phyloP scores from a whole-genome alignment of 164 flowering plant genomes.

The Berberis thunbergii region DNA sequence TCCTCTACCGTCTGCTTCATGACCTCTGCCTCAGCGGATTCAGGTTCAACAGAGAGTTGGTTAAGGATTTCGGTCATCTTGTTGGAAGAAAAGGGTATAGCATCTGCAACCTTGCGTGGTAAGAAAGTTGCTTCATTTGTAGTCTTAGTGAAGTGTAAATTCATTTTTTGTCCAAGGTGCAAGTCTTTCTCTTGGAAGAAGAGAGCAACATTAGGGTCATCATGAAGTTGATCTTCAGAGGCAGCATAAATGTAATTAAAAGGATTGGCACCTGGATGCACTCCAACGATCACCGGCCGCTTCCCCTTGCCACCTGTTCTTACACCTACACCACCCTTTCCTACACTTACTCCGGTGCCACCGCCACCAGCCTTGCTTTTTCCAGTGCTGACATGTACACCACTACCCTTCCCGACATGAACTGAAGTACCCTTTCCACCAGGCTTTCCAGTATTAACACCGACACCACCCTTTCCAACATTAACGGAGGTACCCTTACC shows the following conservation, averaged over 20 bases:
- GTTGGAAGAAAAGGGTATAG: constrained; percentile 37
- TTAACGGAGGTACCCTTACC: constrained; percentile 2
- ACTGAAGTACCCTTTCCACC: constrained; percentile 7
- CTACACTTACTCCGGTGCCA: constrained; percentile 11
- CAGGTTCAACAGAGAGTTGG: constrained; percentile 23
- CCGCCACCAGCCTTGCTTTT: constrained; percentile 2
- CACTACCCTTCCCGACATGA: constrained; percentile 8
- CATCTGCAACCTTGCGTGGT: constrained; percentile 26
- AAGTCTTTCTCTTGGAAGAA: constrained; percentile 30
- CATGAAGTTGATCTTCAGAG: constrained; percentile 15
- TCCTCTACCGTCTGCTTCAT: constrained; percentile 20
- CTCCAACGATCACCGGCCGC: constrained; percentile 10
- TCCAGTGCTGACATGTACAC: constrained; percentile 10
- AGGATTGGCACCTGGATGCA: constrained; percentile 4
- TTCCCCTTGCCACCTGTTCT: constrained; percentile 12
- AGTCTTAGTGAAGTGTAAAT: constrained; percentile 19
- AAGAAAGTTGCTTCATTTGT: constrained; percentile 19
- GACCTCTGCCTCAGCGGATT: constrained; percentile 25
- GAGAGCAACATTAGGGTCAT: constrained; percentile 18
- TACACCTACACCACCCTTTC: constrained; percentile 19
- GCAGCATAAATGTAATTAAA: constrained; percentile 14
- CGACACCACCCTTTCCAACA: constrained; percentile 13
- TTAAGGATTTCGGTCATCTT: constrained; percentile 22
- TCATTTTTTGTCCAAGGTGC: constrained; percentile 11
- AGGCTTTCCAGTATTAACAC: constrained; percentile 6